Conservation (phyloP, 805 yeast genomes). For the Starmerella powellii region DNA sequence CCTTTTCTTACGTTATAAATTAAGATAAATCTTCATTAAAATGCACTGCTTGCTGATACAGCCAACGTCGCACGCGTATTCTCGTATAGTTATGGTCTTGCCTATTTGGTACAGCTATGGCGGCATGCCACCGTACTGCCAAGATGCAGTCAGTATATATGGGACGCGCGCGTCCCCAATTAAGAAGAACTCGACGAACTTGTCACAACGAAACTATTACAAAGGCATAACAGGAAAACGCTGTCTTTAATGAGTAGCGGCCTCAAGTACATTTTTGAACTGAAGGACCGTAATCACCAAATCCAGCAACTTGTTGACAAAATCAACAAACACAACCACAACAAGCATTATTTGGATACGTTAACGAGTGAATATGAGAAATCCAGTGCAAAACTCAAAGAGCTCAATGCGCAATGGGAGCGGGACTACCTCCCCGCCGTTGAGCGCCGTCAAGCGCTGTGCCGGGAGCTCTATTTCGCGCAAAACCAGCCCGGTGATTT, state of each 20-base stretch:
- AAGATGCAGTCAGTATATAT: too few relatives aligned
- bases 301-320: slow-evolving; percentile 9
- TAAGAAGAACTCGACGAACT: too few relatives aligned
- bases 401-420: slow-evolving; percentile 5
- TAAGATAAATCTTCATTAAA: too few relatives aligned
- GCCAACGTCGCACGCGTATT: too few relatives aligned
- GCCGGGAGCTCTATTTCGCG: slow-evolving; percentile 11
- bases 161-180: too few relatives aligned
- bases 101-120: too few relatives aligned
- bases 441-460: slow-evolving; percentile 6
- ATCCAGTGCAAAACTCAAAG: background rate
- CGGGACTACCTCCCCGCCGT: slow-evolving; percentile 14
- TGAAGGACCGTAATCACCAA: slow-evolving; percentile 8
- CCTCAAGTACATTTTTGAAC: slow-evolving; percentile 4
- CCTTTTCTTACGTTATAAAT: too few relatives aligned
- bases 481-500: background rate
- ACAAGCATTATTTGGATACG: slow-evolving; percentile 7
- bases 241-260: slow-evolving; percentile 3
- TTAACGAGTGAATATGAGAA: slow-evolving; percentile 6
- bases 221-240: too few relatives aligned
- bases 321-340: slow-evolving; percentile 6
- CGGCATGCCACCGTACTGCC: too few relatives aligned
- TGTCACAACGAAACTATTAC: too few relatives aligned
- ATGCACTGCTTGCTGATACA: too few relatives aligned
- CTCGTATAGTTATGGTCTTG: too few relatives aligned